Evolutionary conservation across 2,329 filamentous ascomycete species (phyloP), one percentile per base, ranked within the genome.

Genomic region (Hypoxylon sp.): DNA sequence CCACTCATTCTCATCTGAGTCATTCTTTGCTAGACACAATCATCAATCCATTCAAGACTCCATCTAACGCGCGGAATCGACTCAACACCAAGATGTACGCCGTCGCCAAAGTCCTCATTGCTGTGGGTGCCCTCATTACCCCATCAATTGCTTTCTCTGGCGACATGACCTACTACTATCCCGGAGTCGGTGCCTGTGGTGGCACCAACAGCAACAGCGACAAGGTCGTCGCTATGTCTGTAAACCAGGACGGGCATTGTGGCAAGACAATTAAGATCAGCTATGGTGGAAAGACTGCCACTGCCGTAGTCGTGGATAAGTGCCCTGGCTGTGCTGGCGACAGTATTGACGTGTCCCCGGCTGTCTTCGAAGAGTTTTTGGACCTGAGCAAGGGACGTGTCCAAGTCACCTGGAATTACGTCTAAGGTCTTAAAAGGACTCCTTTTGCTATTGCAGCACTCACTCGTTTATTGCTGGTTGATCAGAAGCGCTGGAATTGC

Each of bases 271-370:
- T 78, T 57, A 67, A 59, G 0, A 76, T 78, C 56, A 50, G 62
- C 17, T 62, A 70, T 30, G 60, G 71, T 5, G 76, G 72, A 38
- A 72, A 74, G 59, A 70, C 72, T 0, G 65, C 60, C 2, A 57
- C 50, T 2, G 76, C 75, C 46, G 67, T 61, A 21, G 72, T 78
- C 6, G 76, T 75, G 0, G 76, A 78, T 65, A 69, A 67, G 10
- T 78, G 76, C 52, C 68, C 74, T 9, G 70, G 72, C n/a, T 78
- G 76, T 25, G 46, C 50, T 5, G 41, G 38, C 2, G 68, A 69
- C 23, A 56, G 67, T 45, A 73, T 78, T 45, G 75, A 77, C 38
- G 76, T 77, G 17, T 75, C 76, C 0, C 74, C 74, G 0, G 6
- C 36, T 3, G 68, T 77, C 30, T 78, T 76, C 57, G 9, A 69